Conservation (phyloP, 305 asterid genomes). For the Fraxinus sp. region DNA sequence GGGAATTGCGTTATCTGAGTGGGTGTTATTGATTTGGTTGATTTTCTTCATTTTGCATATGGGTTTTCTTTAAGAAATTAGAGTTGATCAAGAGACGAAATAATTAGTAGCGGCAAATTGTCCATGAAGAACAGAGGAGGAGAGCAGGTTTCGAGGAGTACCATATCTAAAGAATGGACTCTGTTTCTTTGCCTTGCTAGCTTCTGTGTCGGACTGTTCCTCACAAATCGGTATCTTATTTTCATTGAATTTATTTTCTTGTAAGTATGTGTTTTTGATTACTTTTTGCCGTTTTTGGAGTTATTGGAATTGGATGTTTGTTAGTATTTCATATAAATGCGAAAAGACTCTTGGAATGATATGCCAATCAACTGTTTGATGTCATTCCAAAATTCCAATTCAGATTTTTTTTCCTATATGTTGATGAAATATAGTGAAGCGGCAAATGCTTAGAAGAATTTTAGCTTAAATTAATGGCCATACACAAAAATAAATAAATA, state of each 20-base stretch:
- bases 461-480: neutral
- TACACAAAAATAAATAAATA: neutral
- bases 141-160: constrained; percentile 53
- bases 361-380: neutral
- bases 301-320: neutral
- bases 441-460: neutral
- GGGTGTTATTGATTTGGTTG: constrained; percentile 12
- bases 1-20: constrained; percentile 3
- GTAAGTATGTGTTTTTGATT: neutral
- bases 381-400: neutral
- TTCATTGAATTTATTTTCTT: neutral
- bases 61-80: constrained; percentile 36
- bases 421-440: constrained; percentile 8
- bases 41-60: constrained; percentile 5
- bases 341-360: neutral
- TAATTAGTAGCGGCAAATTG: constrained; percentile 16
- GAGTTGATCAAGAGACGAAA: constrained; percentile 4
- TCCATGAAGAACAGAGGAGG: constrained; percentile 65
- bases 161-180: constrained; percentile 57
- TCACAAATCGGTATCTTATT: constrained; percentile 62
- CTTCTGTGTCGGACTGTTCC: constrained; percentile 69
- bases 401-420: neutral
- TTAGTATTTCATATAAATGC: neutral
- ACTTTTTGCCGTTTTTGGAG: neutral
- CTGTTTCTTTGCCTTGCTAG: constrained; percentile 69